Percentiles rank a stretch among this genome's conserved stretches.
Evolutionary conservation across 179 eudicot species (phyloP).

Genomic region (Actinidia arguta): DNA sequence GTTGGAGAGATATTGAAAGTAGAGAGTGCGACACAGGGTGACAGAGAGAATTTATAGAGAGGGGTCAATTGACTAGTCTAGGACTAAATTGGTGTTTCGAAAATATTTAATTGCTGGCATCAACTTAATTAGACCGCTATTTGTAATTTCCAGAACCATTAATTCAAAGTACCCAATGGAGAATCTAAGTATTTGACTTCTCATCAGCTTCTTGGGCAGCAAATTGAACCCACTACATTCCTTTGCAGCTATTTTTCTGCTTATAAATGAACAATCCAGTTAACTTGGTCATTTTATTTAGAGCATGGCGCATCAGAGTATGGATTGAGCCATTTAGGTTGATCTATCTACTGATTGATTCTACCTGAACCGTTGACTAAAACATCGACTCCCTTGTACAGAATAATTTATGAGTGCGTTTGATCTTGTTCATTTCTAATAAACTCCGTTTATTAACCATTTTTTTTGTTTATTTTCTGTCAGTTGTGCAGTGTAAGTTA

Average conservation of each 20-base stretch:
- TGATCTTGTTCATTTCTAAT: background rate
- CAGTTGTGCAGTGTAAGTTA: constrained; percentile 75
- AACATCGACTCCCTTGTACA: background rate
- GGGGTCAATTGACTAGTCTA: no score
- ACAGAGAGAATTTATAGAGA: no score
- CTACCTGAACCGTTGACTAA: background rate
- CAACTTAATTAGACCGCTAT: no score
- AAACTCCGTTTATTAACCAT: background rate
- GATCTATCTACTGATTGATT: background rate
- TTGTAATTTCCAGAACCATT: no score
- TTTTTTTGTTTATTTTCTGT: constrained; percentile 21
- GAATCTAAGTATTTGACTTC: no score
- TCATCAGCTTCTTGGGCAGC: no score
- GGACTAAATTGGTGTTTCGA: no score
- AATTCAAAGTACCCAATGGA: no score
- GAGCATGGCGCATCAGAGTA: background rate
- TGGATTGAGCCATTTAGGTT: background rate
- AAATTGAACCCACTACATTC: no score
- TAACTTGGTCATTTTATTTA: background rate
- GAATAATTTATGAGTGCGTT: background rate
- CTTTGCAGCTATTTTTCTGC: background rate
- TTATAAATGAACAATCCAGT: background rate
- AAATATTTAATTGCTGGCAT: no score
- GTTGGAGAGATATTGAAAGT: no score
- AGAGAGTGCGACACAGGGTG: no score